These are phyloP conservation scores for Aspergillus ellipticus DNA, from an alignment of 495 filamentous ascomycete genomes.

Conservation along the genomic window DNA sequence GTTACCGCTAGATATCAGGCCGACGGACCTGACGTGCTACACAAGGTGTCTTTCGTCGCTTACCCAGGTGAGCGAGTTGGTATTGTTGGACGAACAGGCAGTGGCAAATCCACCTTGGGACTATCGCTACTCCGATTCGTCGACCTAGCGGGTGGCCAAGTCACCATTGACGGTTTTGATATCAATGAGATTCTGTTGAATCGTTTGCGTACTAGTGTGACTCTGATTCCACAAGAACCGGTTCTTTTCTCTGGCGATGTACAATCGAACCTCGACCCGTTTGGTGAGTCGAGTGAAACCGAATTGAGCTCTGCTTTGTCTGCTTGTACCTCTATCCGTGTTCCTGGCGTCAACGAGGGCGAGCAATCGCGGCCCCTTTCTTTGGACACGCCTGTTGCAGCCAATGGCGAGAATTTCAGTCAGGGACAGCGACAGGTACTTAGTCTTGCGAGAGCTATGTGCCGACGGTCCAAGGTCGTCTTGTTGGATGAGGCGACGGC, in stretches of 20 bases:
- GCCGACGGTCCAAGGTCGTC: slow-evolving; percentile 56
- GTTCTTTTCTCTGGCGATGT: slow-evolving; percentile 55
- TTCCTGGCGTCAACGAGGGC: slow-evolving; percentile 21
- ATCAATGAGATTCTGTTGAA: slow-evolving; percentile 49
- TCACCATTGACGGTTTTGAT: slow-evolving; percentile 53
- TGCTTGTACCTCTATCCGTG: slow-evolving; percentile 45
- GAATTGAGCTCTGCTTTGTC: slow-evolving; percentile 44
- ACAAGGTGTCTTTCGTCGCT: slow-evolving; percentile 47
- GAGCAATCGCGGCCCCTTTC: slow-evolving; percentile 11
- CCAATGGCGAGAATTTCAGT: slow-evolving; percentile 57
- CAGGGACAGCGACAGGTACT: slow-evolving; percentile 61
- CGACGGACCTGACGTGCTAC: slow-evolving; percentile 47
- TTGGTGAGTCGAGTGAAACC: slow-evolving; percentile 39
- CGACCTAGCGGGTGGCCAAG: slow-evolving; percentile 39
- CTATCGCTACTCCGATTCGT: slow-evolving; percentile 54
- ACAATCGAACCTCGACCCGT: slow-evolving; percentile 54
- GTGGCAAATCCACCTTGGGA: slow-evolving; percentile 59
- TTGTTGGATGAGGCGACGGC: slow-evolving; percentile 58
- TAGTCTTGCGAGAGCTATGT: slow-evolving; percentile 54
- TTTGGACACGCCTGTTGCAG: slow-evolving; percentile 43
- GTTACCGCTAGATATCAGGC: slow-evolving; percentile 47
- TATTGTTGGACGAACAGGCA: slow-evolving; percentile 61
- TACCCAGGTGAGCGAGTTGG: slow-evolving; percentile 52
- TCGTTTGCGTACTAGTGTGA: slow-evolving; percentile 52
- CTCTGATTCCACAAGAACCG: slow-evolving; percentile 60